Evolutionary conservation across 768 basidiomycete species (phyloP).

Genomic region (Calocybe cyanea): DNA sequence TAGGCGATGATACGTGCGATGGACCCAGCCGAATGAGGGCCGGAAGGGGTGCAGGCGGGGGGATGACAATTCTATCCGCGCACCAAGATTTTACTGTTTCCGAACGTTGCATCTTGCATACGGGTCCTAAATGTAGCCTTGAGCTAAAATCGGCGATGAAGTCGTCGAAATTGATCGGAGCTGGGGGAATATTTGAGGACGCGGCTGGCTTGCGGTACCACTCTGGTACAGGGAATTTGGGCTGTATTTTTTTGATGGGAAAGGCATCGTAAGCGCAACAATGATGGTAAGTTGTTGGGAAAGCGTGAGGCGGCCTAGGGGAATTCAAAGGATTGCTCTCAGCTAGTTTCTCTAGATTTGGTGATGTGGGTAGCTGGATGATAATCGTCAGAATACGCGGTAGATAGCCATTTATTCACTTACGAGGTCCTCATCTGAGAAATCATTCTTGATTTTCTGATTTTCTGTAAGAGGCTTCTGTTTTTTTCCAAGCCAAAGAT

Average conservation of each 20-base stretch:
- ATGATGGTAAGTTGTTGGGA: background rate
- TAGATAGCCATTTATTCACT: background rate
- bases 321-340: background rate
- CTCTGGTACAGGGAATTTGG: background rate
- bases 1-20: background rate
- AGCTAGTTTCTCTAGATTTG: constrained; percentile 24
- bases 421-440: background rate
- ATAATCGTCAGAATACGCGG: background rate
- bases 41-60: constrained; percentile 1
- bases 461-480: background rate
- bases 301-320: constrained; percentile 1
- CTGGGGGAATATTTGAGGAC: background rate
- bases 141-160: background rate
- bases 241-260: background rate
- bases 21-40: background rate
- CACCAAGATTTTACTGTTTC: background rate
- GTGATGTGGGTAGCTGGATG: constrained; percentile 20
- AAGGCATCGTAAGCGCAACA: background rate
- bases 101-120: background rate
- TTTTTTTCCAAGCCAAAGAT: background rate
- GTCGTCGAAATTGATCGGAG: background rate
- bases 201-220: background rate
- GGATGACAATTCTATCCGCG: background rate
- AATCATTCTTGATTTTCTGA: background rate
- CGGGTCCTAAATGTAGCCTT: background rate